A percentile compares a stretch with the other conserved stretches of the same genome.
phyloP scores from a whole-genome alignment of 2,329 filamentous ascomycete genomes.

The Fusarium sublunatum region DNA sequence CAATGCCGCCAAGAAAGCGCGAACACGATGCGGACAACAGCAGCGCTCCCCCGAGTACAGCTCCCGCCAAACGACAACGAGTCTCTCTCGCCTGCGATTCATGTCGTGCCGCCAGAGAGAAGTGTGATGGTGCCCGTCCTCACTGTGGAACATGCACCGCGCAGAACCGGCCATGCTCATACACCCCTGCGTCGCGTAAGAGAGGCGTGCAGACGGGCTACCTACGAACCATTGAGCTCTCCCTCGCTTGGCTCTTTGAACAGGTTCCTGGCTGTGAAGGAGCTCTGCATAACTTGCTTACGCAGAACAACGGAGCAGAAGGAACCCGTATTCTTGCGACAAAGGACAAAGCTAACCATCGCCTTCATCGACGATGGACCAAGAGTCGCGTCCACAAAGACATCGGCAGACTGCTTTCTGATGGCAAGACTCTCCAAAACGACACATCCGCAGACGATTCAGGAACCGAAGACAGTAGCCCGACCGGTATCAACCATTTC shows the following conservation, averaged over 20 bases:
- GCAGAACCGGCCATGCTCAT: conserved; percentile 74
- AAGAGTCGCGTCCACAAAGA: conserved; percentile 71
- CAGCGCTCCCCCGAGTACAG: conserved; percentile 39
- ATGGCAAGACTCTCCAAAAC: conserved; percentile 49
- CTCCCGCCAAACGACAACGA: conserved; percentile 66
- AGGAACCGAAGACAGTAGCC: conserved; percentile 47
- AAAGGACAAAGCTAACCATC: conserved; percentile 65
- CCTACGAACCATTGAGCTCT: conserved; percentile 77
- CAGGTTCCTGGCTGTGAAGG: conserved; percentile 69
- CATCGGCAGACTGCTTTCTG: conserved; percentile 71
- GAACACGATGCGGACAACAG: conserved; percentile 44
- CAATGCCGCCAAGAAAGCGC: conserved; percentile 56
- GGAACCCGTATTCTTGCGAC: conserved; percentile 59
- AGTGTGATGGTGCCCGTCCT: conserved; percentile 77
- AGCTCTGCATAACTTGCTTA: conserved; percentile 65
- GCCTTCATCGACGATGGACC: conserved; percentile 71
- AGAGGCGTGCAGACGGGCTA: conserved; percentile 84
- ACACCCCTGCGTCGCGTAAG: conserved; percentile 79
- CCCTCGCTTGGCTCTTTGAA: conserved; percentile 74
- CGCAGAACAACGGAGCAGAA: conserved; percentile 56
- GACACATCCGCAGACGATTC: conserved; percentile 53
- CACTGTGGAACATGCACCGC: conserved; percentile 74
- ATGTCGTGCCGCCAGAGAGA: conserved; percentile 74
- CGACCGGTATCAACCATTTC: conserved; percentile 31
- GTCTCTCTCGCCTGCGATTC: conserved; percentile 77